Base-by-base conservation (phyloP, 139 green algal genomes). In the Coelastrella sp. region DNA sequence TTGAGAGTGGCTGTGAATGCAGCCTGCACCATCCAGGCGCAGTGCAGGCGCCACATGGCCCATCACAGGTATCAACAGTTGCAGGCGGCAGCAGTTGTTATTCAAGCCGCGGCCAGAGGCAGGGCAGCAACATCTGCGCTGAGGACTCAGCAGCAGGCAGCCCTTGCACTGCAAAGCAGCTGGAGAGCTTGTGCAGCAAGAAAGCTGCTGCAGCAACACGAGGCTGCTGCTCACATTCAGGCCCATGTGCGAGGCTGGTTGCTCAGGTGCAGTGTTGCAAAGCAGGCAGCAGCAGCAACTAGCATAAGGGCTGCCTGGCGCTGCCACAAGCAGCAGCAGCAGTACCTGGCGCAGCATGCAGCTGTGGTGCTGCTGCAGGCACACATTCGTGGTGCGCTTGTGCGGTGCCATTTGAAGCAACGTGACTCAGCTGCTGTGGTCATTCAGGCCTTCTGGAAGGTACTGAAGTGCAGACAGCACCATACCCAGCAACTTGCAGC, bases 1-100 rank as follows among this genome's bases (percentile, higher is more conserved):
- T 78, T 35, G 7, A 63, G 24, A 14, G 8, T 88, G 63, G 59
- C 27, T 5, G 84, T 88, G 20, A 73, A 75, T 6, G 93, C 93
- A 60, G 92, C 92, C 7, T 61, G 85, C 0, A 60, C 65, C 58
- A 91, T 96, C 19, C 95, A 96, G 90, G 65, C 91, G 5, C 81
- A 81, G 6, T 92, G 78, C 61, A 91, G 93, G 59, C 83, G 78
- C 8, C 68, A 81, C 19, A 14, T 68, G 4, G 91, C 80, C 5
- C 84, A 89, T 7, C 78, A 87, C 87, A 85, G 70, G 56, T 89
- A 87, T 56, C 61, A 35, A 58, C 35, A 73, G 49, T n/a, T 68
- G 57, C 57, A 22, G 9, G 49, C 63, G 9, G 86, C 85, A 66
- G 85, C 90, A n/a, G 59, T 75, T 27, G 61, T 78, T 7, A 35